Evolutionary conservation across 176 grass and related monocot species (phyloP).

Genomic region (Aegilops longissima): DNA sequence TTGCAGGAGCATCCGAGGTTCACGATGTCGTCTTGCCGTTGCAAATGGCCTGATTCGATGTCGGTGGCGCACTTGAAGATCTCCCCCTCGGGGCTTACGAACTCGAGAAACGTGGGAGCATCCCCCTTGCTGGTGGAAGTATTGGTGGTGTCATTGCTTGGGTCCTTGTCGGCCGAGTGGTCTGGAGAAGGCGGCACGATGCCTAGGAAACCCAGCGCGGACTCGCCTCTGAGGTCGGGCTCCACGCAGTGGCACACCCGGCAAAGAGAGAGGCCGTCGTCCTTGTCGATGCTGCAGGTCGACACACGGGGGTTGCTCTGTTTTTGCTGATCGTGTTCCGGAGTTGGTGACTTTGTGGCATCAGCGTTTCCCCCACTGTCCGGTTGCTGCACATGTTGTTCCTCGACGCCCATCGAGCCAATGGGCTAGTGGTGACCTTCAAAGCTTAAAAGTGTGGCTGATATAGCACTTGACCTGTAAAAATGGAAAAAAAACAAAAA

Average conservation of each 20-base stretch:
- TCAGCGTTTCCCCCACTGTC: neutral
- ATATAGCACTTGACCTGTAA: neutral
- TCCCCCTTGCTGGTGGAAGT: constrained; percentile 24
- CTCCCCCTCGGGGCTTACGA: constrained; percentile 78
- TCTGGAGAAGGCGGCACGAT: constrained; percentile 49
- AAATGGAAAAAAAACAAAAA: neutral
- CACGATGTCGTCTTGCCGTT: constrained; percentile 53
- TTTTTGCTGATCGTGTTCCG: constrained; percentile 17
- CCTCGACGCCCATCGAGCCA: constrained; percentile 49
- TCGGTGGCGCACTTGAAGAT: constrained; percentile 74
- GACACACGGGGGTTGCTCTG: constrained; percentile 39
- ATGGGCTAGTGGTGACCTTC: neutral
- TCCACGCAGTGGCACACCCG: constrained; percentile 85
- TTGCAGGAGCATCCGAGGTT: constrained; percentile 92
- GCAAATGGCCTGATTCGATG: constrained; percentile 62
- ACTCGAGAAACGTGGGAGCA: constrained; percentile 45
- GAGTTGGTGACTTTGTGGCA: constrained; percentile 24
- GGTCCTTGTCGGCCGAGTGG: constrained; percentile 9
- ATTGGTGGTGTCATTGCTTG: constrained; percentile 11
- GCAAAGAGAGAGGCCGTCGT: constrained; percentile 55
- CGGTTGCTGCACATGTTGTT: constrained; percentile 30
- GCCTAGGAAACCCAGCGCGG: constrained; percentile 66
- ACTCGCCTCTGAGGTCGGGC: constrained; percentile 66
- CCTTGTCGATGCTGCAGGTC: constrained; percentile 61
- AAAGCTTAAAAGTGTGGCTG: neutral